phyloP scores from a whole-genome alignment of 2,329 filamentous ascomycete species.

The Microcyclospora tardicrescens region DNA sequence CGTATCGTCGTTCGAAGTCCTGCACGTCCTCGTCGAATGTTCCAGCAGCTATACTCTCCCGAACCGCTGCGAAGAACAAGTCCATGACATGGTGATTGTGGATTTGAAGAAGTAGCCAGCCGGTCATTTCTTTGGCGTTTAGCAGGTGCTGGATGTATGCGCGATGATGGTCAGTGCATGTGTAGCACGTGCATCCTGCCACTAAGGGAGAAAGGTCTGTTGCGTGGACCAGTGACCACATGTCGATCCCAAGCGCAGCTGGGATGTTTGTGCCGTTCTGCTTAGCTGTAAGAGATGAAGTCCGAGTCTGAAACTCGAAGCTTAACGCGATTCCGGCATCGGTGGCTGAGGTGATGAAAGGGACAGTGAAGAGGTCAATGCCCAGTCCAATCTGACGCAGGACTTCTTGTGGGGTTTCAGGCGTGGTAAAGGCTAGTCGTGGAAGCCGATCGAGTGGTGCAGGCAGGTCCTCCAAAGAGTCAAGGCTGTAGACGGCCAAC shows the following conservation, averaged over 20 bases:
- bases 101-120: slow-evolving; percentile 81
- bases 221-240: slow-evolving; percentile 55
- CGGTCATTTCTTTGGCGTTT: slow-evolving; percentile 87
- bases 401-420: slow-evolving; percentile 60
- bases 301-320: slow-evolving; percentile 53
- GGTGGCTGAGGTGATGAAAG: slow-evolving; percentile 60
- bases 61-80: slow-evolving; percentile 59
- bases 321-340: slow-evolving; percentile 75
- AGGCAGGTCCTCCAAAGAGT: slow-evolving; percentile 55
- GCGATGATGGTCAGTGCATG: slow-evolving; percentile 70
- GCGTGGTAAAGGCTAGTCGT: slow-evolving; percentile 59
- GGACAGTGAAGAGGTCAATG: slow-evolving; percentile 64
- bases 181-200: slow-evolving; percentile 61
- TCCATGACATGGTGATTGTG: slow-evolving; percentile 72
- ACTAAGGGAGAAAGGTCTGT: slow-evolving; percentile 50
- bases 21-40: slow-evolving; percentile 43
- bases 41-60: slow-evolving; percentile 46
- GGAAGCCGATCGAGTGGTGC: slow-evolving; percentile 50
- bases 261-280: slow-evolving; percentile 8
- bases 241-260: slow-evolving; percentile 56
- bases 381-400: slow-evolving; percentile 64
- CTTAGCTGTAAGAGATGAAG: slow-evolving; percentile 1
- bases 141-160: slow-evolving; percentile 84
- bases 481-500: slow-evolving; percentile 66
- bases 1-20: slow-evolving; percentile 56